Base-by-base conservation (phyloP, 768 basidiomycete genomes). In the Boletus reticuloceps region DNA sequence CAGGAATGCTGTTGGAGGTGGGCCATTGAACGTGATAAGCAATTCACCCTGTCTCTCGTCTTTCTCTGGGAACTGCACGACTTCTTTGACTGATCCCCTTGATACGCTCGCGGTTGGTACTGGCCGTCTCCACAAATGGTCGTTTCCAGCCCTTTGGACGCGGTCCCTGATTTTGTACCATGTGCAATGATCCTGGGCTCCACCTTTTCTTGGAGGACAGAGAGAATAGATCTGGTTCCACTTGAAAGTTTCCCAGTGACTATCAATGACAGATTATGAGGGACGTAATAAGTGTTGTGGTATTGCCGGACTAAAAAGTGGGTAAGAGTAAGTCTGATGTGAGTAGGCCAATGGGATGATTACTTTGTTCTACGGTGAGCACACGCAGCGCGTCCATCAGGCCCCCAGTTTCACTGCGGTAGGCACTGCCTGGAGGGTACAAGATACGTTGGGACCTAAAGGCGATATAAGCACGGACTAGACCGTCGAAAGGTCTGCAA, bases 321-420 rank as follows among this genome's bases (percentile, higher is more conserved):
- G 38, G 25, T 22, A 8, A 29, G 29, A 29, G n/a, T 71, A 36
- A 72, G 64, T 47, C 10, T 14, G 7, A 42, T 46, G 51, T 27
- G 42, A 38, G 44, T 52, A 25, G 50, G 31, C 31, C 40, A 58
- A 43, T 29, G 58, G 6, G 31, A 5, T 37, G 20, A 60, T 74
- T 71, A 95, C 94, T 97, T 78, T 97, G 87, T 60, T 97, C 86
- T 22, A 93, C 86, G 2, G 84, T 88, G 56, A 99, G 77, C 14
- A 86, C 81, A 25, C 97, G 82, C 25, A 99, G 74, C 3, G 92
- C 91, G 57, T 91, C 85, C 92, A 98, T 94, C 37, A 98, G 73
- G 27, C 97, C 97, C 20, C 97, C 97, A 0, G 95, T 98, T 79
- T 99, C 97, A 61, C 93, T 95, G 27, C 95, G 83, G 66, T 98